phyloP scores from a whole-genome alignment of 2,329 filamentous ascomycete genomes.

The Scytalidium lignicola region DNA sequence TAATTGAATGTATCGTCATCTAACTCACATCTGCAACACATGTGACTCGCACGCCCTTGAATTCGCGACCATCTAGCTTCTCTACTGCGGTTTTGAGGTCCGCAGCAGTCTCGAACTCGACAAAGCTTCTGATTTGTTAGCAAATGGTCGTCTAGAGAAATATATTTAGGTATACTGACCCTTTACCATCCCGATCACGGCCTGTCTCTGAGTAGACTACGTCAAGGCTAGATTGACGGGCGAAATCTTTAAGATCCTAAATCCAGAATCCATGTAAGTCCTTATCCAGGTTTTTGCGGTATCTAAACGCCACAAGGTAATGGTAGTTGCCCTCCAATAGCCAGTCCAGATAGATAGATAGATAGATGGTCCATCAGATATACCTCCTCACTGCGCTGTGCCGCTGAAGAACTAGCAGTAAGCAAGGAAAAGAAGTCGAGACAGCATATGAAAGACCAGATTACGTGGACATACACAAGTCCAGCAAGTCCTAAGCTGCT shows the following conservation, averaged over 20 bases:
- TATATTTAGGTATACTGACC: constrained; percentile 51
- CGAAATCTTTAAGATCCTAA: constrained; percentile 99
- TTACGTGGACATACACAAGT: constrained; percentile 14
- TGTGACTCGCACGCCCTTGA: constrained; percentile 82
- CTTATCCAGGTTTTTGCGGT: constrained; percentile 33
- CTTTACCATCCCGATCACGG: constrained; percentile 86
- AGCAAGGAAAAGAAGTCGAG: constrained; percentile 25
- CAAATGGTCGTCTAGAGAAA: constrained; percentile 1
- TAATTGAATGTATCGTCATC: constrained; percentile 4
- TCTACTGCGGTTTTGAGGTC: constrained; percentile 89
- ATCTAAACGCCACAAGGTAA: constrained; percentile 21
- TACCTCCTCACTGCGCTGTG: constrained; percentile 18
- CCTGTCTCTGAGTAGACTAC: constrained; percentile 97
- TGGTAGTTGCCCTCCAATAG: constrained; percentile 25
- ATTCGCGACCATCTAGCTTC: constrained; percentile 88
- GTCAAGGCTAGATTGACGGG: constrained; percentile 90
- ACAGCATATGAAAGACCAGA: constrained; percentile 26
- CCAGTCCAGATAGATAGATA: constrained; percentile 19
- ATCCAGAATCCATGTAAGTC: constrained; percentile 78
- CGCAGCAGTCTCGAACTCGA: constrained; percentile 91
- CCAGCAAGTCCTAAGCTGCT: constrained; percentile 26
- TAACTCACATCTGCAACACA: constrained; percentile 79
- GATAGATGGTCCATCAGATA: constrained; percentile 24
- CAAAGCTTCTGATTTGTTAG: constrained; percentile 60
- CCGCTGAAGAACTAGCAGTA: constrained; percentile 15